Conservation (phyloP, 2,329 filamentous ascomycete genomes). For the Scytalidium lignicola region DNA sequence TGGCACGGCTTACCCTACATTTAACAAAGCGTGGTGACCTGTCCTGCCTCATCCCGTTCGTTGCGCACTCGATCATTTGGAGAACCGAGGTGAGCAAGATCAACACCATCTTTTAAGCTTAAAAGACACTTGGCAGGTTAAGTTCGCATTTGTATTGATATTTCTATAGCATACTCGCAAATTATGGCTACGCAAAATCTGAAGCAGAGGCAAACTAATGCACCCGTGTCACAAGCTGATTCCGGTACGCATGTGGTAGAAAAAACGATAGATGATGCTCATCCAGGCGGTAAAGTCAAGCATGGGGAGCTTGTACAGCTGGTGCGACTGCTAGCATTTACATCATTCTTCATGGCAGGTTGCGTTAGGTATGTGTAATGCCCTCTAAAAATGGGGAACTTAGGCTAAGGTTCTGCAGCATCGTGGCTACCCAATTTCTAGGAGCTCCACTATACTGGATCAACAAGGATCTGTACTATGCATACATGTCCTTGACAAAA, state of each 20-base stretch:
- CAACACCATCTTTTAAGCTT: no score
- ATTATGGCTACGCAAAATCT: slow-evolving; percentile 19
- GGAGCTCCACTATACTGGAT: slow-evolving; percentile 72
- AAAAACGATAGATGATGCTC: slow-evolving; percentile 15
- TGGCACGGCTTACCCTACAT: not conserved
- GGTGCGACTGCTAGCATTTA: slow-evolving; percentile 20
- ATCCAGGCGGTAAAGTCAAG: slow-evolving; percentile 28
- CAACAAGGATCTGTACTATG: slow-evolving; percentile 73
- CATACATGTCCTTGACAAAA: slow-evolving; percentile 84
- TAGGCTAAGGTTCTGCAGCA: slow-evolving; percentile 37
- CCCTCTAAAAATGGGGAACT: not conserved
- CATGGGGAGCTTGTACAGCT: slow-evolving; percentile 23
- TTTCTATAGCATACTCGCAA: not conserved
- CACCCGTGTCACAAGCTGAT: slow-evolving; percentile 3
- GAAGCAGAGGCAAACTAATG: slow-evolving; percentile 19
- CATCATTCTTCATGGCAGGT: slow-evolving; percentile 23
- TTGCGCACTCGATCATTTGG: not conserved
- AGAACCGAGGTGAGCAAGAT: not conserved
- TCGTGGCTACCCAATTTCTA: slow-evolving; percentile 68
- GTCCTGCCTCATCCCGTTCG: not conserved
- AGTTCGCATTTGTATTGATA: not conserved
- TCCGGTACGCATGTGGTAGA: slow-evolving; percentile 7
- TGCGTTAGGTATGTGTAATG: slow-evolving; percentile 23
- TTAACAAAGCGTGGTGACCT: not conserved
- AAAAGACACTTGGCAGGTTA: no score